Base-by-base conservation (phyloP, 2,329 filamentous ascomycete species). In the Calonectria crousiana region DNA sequence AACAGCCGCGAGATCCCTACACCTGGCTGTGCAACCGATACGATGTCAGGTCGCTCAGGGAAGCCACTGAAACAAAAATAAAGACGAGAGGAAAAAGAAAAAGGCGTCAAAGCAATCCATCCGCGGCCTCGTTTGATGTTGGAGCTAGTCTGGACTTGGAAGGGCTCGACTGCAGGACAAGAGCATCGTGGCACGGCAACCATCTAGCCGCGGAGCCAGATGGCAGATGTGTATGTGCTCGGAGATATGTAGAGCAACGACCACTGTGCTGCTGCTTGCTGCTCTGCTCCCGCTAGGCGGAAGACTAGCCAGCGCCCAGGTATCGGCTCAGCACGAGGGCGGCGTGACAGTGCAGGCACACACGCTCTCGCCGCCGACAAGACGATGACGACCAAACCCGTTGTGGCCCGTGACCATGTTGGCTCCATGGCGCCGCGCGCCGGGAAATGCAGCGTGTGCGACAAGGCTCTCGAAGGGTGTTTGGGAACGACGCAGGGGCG, bases 401-500 rank as follows among this genome's bases (percentile, higher is more conserved):
- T 70, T 64, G 47, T 53, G 56, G 68, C 68, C 68, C 58, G 68
- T 65, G 68, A 56, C 58, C 68, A 53, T 34, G 30, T 62, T 28
- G 66, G 34, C 23, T 38, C 28, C 26, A 30, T 32, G 30, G 41
- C 44, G 41, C 26, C 47, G 34, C n/a, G 34, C n/a, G 30, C 65
- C 32, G 23, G 51, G 28, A 62, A 60, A 44, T 41, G 26, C 41
- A 49, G 41, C 36, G 60, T 68, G 60, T 56, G 65, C 56, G 47
- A 56, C 70, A 38, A 64, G 41, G 41, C 70, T 72, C 70, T 72
- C 47, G 65, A 67, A 49, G 44, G 36, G 65, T 67, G 72, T 73
- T 71, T 66, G 26, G 74, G 58, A 77, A 68, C 56, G 69, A 72
- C 32, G 73, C 75, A 76, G 69, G 77, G 76, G 74, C 44, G 32